Evolutionary conservation across 139 green algal genomes (phyloP).

Genomic region (Choricystis sp.): DNA sequence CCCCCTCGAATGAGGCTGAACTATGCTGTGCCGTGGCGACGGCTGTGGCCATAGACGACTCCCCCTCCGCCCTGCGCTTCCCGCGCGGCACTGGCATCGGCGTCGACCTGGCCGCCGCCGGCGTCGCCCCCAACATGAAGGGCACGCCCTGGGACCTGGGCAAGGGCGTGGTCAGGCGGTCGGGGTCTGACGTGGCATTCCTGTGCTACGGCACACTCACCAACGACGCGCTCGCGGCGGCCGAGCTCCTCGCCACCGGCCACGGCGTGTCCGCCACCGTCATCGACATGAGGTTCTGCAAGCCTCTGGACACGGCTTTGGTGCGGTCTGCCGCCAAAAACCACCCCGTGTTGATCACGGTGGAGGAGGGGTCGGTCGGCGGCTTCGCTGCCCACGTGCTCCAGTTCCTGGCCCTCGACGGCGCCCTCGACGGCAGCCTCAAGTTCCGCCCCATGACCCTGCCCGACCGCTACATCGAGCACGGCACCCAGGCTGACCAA

Average conservation of each 20-base stretch:
- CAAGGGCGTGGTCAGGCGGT: slow-evolving; percentile 62
- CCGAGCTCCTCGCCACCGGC: slow-evolving; percentile 57
- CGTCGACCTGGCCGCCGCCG: slow-evolving; percentile 62
- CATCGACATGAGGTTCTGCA: slow-evolving; percentile 94
- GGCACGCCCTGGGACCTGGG: slow-evolving; percentile 71
- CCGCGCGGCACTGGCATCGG: slow-evolving; percentile 90
- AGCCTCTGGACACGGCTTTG: slow-evolving; percentile 84
- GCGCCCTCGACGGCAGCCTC: slow-evolving; percentile 80
- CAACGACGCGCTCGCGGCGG: slow-evolving; percentile 71
- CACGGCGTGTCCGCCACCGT: slow-evolving; percentile 80
- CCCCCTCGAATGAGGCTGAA: slow-evolving; percentile 85
- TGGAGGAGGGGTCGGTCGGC: slow-evolving; percentile 93
- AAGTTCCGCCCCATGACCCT: slow-evolving; percentile 90
- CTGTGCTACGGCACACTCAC: slow-evolving; percentile 80
- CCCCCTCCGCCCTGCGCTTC: slow-evolving; percentile 81
- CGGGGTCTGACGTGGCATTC: slow-evolving; percentile 77
- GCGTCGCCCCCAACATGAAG: slow-evolving; percentile 64
- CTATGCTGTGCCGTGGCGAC: slow-evolving; percentile 93
- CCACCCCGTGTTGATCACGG: slow-evolving; percentile 81
- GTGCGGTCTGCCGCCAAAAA: slow-evolving; percentile 48
- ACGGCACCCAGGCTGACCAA: slow-evolving; percentile 73
- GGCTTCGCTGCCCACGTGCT: slow-evolving; percentile 92
- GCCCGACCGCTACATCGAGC: slow-evolving; percentile 86
- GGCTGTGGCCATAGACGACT: slow-evolving; percentile 75
- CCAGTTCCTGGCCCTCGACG: slow-evolving; percentile 74